These are phyloP conservation scores for Psilocybe sp. DNA, from an alignment of 768 basidiomycete species.

Conservation along the genomic window DNA sequence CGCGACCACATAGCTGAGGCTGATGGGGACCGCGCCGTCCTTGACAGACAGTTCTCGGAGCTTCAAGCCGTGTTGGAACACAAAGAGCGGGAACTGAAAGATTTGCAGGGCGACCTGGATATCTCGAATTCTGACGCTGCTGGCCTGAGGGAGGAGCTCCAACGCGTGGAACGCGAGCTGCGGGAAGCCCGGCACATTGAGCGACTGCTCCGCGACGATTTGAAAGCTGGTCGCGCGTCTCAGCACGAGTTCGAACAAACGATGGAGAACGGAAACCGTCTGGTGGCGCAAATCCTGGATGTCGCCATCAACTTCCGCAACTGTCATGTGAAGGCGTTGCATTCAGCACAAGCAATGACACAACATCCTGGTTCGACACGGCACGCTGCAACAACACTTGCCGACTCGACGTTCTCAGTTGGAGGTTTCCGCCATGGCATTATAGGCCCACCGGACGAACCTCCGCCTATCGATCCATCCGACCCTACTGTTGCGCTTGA, in stretches of 20 bases:
- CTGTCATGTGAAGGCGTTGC: slow-evolving; percentile 71
- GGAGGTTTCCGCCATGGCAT: slow-evolving; percentile 49
- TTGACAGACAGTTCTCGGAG: slow-evolving; percentile 85
- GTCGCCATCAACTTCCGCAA: slow-evolving; percentile 77
- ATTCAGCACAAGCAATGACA: slow-evolving; percentile 55
- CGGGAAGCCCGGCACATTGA: slow-evolving; percentile 66
- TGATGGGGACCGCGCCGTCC: slow-evolving; percentile 88
- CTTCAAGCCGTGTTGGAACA: slow-evolving; percentile 61
- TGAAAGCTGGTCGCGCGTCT: slow-evolving; percentile 65
- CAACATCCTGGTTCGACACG: slow-evolving; percentile 51
- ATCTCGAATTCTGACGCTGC: slow-evolving; percentile 66
- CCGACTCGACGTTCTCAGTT: slow-evolving; percentile 47
- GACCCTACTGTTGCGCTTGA: slow-evolving; percentile 73
- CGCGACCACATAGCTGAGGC: slow-evolving; percentile 91
- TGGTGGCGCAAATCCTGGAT: slow-evolving; percentile 80
- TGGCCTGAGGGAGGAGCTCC: slow-evolving; percentile 70
- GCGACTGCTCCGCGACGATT: slow-evolving; percentile 68
- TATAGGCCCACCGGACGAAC: slow-evolving; percentile 54
- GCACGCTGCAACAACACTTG: slow-evolving; percentile 37
- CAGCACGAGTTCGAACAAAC: slow-evolving; percentile 66
- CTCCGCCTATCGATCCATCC: slow-evolving; percentile 74
- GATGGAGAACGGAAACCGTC: slow-evolving; percentile 60
- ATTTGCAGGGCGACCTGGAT: slow-evolving; percentile 56
- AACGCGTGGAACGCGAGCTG: slow-evolving; percentile 67
- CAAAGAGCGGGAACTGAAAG: slow-evolving; percentile 60